phyloP scores from a whole-genome alignment of 768 basidiomycete species.

The Amanita rubescens region DNA sequence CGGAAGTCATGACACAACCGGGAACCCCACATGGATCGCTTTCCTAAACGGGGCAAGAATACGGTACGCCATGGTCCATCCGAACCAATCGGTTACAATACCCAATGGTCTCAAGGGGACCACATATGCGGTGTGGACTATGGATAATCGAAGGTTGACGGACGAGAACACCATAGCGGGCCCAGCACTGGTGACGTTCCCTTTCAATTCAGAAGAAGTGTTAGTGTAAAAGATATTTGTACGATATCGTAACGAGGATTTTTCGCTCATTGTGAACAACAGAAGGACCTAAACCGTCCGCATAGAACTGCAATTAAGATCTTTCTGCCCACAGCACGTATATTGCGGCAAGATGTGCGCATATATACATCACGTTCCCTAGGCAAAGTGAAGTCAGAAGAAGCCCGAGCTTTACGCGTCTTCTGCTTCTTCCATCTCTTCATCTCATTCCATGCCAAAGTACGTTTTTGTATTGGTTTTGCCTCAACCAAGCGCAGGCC shows the following conservation, averaged over 20 bases:
- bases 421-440: no score
- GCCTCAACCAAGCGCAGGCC: no score
- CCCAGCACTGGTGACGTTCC: slow-evolving; percentile 38
- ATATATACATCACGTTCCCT: no score
- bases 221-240: background rate
- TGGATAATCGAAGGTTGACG: slow-evolving; percentile 21
- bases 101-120: slow-evolving; percentile 39
- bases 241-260: background rate
- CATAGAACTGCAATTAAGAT: no score
- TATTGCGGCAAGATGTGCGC: no score
- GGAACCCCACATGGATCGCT: slow-evolving; percentile 2
- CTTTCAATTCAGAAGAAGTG: slow-evolving; percentile 21
- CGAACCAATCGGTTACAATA: background rate
- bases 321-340: no score
- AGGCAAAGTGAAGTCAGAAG: no score
- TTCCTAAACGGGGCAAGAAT: slow-evolving; percentile 6
- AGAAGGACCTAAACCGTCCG: no score
- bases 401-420: no score
- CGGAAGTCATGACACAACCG: background rate
- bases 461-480: no score
- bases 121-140: slow-evolving; percentile 42
- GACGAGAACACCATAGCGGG: slow-evolving; percentile 52
- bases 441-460: no score
- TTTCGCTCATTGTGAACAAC: background rate
- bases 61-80: background rate